A percentile compares a stretch with the other conserved stretches of the same genome.
These are phyloP conservation scores for Calonectria crousiana DNA, from an alignment of 2,329 filamentous ascomycete species.

Conservation along the genomic window DNA sequence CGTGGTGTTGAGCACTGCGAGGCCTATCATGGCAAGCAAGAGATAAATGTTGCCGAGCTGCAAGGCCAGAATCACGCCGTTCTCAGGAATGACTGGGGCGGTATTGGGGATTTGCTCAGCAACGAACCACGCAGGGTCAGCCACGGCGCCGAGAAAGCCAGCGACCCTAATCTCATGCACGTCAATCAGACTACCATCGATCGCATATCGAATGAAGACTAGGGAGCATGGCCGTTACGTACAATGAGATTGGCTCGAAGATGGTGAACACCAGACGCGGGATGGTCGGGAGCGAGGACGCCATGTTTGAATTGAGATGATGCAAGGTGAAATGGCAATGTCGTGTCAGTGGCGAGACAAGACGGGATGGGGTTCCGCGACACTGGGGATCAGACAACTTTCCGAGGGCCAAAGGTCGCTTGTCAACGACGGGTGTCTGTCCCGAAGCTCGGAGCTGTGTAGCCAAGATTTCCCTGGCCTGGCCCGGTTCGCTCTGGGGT, in stretches of 20 bases:
- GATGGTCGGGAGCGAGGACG: conserved; percentile 71
- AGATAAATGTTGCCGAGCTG: conserved; percentile 80
- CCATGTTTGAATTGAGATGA: conserved; percentile 56
- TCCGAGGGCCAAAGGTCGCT: not conserved
- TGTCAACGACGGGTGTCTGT: not conserved
- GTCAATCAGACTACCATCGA: not conserved
- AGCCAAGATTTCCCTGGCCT: not conserved
- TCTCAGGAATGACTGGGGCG: conserved; percentile 54
- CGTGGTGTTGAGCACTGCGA: conserved; percentile 74
- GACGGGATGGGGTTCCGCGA: not conserved
- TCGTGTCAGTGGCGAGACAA: not conserved
- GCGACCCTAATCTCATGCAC: conserved; percentile 60
- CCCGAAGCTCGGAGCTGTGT: conserved; percentile 6
- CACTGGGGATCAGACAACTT: conserved; percentile 5
- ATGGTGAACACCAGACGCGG: conserved; percentile 76
- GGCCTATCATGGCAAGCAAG: conserved; percentile 72
- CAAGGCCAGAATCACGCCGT: conserved; percentile 69
- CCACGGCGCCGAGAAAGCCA: conserved; percentile 68
- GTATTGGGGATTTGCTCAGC: conserved; percentile 66
- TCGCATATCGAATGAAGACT: not conserved
- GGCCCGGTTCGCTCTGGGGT: not conserved
- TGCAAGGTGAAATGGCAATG: not conserved
- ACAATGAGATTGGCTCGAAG: conserved; percentile 77
- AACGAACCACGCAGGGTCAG: conserved; percentile 72
- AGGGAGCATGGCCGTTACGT: conserved; percentile 45